A percentile compares a stretch with the other conserved stretches of the same genome.
phyloP scores from a whole-genome alignment of 192 early-diverging fungal genomes.

The Umbelopsis ramanniana region DNA sequence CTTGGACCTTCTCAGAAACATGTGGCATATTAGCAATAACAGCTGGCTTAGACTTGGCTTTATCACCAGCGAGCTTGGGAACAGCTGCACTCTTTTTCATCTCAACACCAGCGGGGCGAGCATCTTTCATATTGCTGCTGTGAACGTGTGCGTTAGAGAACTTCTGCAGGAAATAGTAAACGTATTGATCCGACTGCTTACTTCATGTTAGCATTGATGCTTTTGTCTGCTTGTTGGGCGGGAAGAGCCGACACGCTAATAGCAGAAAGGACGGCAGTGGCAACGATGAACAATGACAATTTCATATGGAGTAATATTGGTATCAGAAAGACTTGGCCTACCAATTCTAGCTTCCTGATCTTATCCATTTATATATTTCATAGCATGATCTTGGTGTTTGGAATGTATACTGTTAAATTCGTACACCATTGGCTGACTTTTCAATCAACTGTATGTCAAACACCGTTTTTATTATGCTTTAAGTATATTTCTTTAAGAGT shows the following conservation, averaged over 20 bases:
- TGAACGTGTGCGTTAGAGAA: no score
- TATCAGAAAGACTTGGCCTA: neutral
- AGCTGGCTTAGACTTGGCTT: no score
- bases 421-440: neutral
- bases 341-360: no score
- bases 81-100: no score
- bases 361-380: neutral
- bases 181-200: neutral
- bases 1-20: no score
- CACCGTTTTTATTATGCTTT: neutral
- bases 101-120: no score
- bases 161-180: no score
- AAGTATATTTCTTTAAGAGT: neutral
- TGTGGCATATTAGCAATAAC: no score
- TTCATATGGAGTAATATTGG: neutral
- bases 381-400: neutral
- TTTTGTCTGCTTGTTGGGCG: neutral
- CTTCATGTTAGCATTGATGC: neutral
- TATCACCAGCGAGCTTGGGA: no score
- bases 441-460: neutral
- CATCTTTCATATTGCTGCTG: no score
- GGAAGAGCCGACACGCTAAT: neutral
- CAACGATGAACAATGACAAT: neutral
- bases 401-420: neutral
- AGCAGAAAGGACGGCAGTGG: neutral